Evolutionary conservation across 768 basidiomycete species (phyloP).

Genomic region (Rhodosporidiobolus sp.): DNA sequence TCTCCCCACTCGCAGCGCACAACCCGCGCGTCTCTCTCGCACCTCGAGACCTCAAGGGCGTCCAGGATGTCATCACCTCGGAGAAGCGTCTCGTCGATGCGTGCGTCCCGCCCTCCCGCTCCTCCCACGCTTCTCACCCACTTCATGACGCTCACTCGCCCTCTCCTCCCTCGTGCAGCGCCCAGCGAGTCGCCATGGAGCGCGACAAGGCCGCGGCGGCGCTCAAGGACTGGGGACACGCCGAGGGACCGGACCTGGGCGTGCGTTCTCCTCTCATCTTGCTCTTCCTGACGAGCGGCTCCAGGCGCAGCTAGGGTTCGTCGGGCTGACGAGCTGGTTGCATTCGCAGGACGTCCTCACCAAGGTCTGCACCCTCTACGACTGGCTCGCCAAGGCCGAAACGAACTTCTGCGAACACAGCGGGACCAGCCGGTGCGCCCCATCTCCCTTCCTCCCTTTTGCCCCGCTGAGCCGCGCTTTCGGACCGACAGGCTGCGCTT

Average conservation of each 20-base stretch:
- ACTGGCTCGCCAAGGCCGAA: constrained; percentile 46
- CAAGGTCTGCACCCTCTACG: constrained; percentile 49
- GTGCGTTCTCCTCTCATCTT: constrained; percentile 20
- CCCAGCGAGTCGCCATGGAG: constrained; percentile 36
- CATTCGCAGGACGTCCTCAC: constrained; percentile 45
- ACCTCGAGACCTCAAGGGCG: constrained; percentile 21
- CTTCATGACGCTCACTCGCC: not conserved
- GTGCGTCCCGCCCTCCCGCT: constrained; percentile 3
- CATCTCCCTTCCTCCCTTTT: constrained; percentile 26
- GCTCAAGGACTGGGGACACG: constrained; percentile 48
- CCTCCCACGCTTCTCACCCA: not conserved
- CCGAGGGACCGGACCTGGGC: constrained; percentile 51
- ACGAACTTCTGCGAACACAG: constrained; percentile 39
- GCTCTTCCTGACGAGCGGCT: not conserved
- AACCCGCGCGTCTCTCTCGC: constrained; percentile 31
- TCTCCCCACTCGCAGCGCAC: constrained; percentile 24
- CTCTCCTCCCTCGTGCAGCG: not conserved
- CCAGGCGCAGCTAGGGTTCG: too few relatives aligned
- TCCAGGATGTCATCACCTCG: constrained; percentile 31
- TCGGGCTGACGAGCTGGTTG: not conserved
- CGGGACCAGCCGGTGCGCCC: constrained; percentile 33
- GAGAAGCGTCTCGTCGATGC: constrained; percentile 31
- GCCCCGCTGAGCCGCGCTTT: constrained; percentile 11
- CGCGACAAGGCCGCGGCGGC: constrained; percentile 45
- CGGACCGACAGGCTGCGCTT: constrained; percentile 43